A percentile compares a stretch with the other conserved stretches of the same genome.
These are phyloP conservation scores for Sporothrix humicola DNA, from an alignment of 2,329 filamentous ascomycete genomes.

Conservation along the genomic window DNA sequence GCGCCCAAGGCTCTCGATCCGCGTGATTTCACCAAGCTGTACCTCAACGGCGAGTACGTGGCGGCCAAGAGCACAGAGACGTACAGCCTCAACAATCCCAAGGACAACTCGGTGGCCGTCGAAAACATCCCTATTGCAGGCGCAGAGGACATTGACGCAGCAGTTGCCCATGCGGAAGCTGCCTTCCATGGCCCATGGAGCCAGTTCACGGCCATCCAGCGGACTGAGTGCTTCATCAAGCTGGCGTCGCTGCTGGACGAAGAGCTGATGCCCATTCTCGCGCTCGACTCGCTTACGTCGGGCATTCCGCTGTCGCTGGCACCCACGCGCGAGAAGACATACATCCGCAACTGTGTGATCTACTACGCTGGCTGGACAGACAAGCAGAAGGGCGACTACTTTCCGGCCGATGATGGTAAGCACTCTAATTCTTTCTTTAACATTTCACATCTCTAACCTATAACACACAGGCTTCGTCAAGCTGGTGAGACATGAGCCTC, in stretches of 20 bases:
- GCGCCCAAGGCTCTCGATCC: neutral
- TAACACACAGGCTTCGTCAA: constrained; percentile 44
- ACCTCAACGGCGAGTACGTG: constrained; percentile 34
- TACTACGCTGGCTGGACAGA: constrained; percentile 47
- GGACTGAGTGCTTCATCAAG: constrained; percentile 18
- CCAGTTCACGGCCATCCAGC: constrained; percentile 24
- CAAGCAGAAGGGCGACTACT: constrained; percentile 47
- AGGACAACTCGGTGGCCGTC: neutral
- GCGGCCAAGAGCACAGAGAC: neutral
- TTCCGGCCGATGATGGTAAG: constrained; percentile 50
- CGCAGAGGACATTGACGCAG: constrained; percentile 21
- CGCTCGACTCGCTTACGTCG: constrained; percentile 21
- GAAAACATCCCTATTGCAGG: constrained; percentile 26
- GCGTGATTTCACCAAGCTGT: constrained; percentile 30
- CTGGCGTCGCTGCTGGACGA: constrained; percentile 21
- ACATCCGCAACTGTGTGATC: neutral
- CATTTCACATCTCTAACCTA: neutral
- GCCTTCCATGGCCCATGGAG: constrained; percentile 47
- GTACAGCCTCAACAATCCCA: constrained; percentile 30
- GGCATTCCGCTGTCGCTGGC: constrained; percentile 30
- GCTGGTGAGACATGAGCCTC: constrained; percentile 21
- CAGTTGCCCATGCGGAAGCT: constrained; percentile 17
- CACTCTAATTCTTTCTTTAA: neutral
- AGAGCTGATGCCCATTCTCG: constrained; percentile 22
- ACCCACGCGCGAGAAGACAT: constrained; percentile 31